Base-by-base conservation (phyloP, 2,329 filamentous ascomycete genomes). In the Xylariales sp. region DNA sequence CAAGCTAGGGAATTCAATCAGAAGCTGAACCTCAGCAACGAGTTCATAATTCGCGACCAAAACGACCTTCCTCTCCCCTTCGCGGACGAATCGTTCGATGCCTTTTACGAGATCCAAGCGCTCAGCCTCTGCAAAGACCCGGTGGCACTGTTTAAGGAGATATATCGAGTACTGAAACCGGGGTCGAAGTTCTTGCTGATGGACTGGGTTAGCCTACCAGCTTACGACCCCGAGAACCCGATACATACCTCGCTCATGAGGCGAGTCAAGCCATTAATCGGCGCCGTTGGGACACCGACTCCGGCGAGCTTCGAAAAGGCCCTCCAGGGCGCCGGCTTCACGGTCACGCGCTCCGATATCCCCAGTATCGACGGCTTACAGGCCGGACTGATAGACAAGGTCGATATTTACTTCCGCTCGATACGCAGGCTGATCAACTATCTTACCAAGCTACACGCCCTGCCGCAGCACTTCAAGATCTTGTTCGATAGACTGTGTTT, bases 21-120 rank as follows among this genome's bases (percentile, higher is more conserved):
- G n/a, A 66, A 72, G 23, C 71, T 64, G 58, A 73, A 69, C 43
- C 85, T 70, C 70, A 73, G 7, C 70, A 83, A 85, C 72, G 80
- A 79, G 49, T 87, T 87, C 69, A 76, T 85, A 64, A 79, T 82
- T 39, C 81, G 82, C 71, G 84, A 86, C 71, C 84, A 85, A 75
- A 86, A 87, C 75, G 77, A 78, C 50, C 79, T 86, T 39, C 84
- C 85, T 1, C 78, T 87, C 1, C 85, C 84, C 1, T 86, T 87
- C 64, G 81, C 75, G 14, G 81, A 86, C 69, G 76, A 75, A 32
- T 80, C 78, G 49, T 86, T 87, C 72, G 84, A 87, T 64, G 84
- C 81, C 36, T 86, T 86, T 67, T 87, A 83, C 80, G 85, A 82
- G 83, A 90, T 82, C 82, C 89, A 81, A 81, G 89, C 79, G 63